phyloP scores from a whole-genome alignment of 805 yeast genomes.

The Starmerella floricola region DNA sequence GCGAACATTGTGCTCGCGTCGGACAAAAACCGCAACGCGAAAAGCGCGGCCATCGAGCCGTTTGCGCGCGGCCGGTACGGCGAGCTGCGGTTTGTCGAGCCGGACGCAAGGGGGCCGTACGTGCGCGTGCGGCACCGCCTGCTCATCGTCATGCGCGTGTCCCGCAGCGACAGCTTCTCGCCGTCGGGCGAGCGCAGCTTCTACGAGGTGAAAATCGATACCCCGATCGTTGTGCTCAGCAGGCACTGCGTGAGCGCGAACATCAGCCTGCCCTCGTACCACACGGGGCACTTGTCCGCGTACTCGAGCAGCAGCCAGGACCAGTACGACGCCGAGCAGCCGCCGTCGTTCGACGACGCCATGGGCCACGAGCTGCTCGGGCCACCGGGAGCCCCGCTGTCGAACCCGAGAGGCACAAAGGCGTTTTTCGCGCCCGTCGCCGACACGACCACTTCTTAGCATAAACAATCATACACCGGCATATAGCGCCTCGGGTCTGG shows the following conservation, averaged over 20 bases:
- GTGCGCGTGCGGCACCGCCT: slow-evolving; percentile 22
- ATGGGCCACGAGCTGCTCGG: slow-evolving; percentile 22
- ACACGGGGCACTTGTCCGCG: not conserved
- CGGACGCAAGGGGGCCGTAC: slow-evolving; percentile 23
- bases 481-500: no score
- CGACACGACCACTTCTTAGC: not conserved
- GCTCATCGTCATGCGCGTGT: slow-evolving; percentile 21
- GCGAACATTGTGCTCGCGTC: slow-evolving; percentile 16
- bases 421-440: slow-evolving; percentile 8
- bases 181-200: slow-evolving; percentile 13
- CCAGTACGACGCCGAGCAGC: slow-evolving; percentile 11
- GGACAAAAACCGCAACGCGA: slow-evolving; percentile 11
- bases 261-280: slow-evolving; percentile 26
- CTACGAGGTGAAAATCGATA: slow-evolving; percentile 24
- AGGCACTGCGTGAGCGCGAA: slow-evolving; percentile 25
- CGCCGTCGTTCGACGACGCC: slow-evolving; percentile 25
- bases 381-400: slow-evolving; percentile 11
- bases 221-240: slow-evolving; percentile 22
- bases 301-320: not conserved
- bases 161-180: slow-evolving; percentile 11
- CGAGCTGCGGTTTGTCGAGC: slow-evolving; percentile 22
- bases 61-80: slow-evolving; percentile 22
- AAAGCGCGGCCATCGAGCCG: slow-evolving; percentile 18
- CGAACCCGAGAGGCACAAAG: slow-evolving; percentile 12
- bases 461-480: not conserved